A percentile compares a stretch with the other conserved stretches of the same genome.
Evolutionary conservation across 495 filamentous ascomycete genomes (phyloP).

Genomic region (Niebla homalea): DNA sequence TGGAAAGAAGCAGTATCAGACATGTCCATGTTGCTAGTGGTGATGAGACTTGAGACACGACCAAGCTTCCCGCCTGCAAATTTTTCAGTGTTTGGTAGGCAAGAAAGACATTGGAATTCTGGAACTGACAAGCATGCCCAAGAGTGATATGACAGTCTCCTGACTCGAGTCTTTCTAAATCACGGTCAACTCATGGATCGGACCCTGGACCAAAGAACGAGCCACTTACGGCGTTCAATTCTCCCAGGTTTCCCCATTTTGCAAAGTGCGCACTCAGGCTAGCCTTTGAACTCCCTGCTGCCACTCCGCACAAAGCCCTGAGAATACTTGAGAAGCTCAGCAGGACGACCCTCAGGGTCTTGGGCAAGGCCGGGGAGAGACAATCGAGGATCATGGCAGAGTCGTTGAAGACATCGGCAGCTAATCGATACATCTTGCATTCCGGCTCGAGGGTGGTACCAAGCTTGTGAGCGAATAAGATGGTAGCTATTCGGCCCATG

Average conservation of each 20-base stretch:
- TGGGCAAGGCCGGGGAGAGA: conserved; percentile 67
- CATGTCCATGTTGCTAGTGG: conserved; percentile 61
- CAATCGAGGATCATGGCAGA: conserved; percentile 79
- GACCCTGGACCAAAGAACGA: neutral
- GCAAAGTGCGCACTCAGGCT: conserved; percentile 89
- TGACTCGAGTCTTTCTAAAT: conserved; percentile 80
- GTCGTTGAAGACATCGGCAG: conserved; percentile 90
- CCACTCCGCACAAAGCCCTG: conserved; percentile 74
- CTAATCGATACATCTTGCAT: conserved; percentile 84
- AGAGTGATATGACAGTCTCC: conserved; percentile 81
- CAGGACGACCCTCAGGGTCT: conserved; percentile 48
- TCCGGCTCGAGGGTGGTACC: conserved; percentile 86
- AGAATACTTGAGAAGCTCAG: conserved; percentile 67
- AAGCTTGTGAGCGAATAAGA: conserved; percentile 75
- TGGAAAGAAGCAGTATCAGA: conserved; percentile 53
- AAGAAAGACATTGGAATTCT: neutral
- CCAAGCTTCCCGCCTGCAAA: conserved; percentile 55
- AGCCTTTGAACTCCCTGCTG: conserved; percentile 80
- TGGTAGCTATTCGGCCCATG: conserved; percentile 74
- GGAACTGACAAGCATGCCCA: conserved; percentile 70
- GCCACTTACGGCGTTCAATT: conserved; percentile 70
- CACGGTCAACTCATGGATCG: neutral
- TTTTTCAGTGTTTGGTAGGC: neutral
- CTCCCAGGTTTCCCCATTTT: conserved; percentile 72
- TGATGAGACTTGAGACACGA: conserved; percentile 62